Evolutionary conservation across 371 early-diverging fungal species (phyloP).

Genomic region (Mucor sp.): DNA sequence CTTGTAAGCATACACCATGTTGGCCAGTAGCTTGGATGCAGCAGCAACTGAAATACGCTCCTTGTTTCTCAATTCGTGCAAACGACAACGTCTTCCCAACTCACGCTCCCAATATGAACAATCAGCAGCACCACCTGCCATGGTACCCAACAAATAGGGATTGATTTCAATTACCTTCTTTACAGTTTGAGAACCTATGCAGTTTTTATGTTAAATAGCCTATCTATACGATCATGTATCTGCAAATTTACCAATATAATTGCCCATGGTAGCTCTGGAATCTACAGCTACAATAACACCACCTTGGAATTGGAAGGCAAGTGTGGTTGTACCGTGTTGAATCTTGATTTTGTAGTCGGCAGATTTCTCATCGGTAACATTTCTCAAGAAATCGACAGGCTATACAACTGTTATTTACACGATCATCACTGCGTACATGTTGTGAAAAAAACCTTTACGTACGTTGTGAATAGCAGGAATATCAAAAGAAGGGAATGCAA

Average conservation of each 20-base stretch:
- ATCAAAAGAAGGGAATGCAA: conserved; percentile 74
- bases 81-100: conserved; percentile 94
- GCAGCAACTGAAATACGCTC: conserved; percentile 98
- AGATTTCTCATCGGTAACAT: conserved; percentile 61
- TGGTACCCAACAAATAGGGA: conserved; percentile 98
- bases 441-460: conserved; percentile 9
- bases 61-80: conserved; percentile 97
- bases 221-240: not conserved
- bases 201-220: not conserved
- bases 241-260: conserved; percentile 84
- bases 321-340: conserved; percentile 99
- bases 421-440: not conserved
- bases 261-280: conserved; percentile 98
- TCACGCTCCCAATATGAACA: conserved; percentile 99
- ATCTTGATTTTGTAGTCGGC: conserved; percentile 79
- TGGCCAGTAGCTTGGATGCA: conserved; percentile 97
- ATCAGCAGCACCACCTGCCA: conserved; percentile 99
- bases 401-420: conserved; percentile 23
- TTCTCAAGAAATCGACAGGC: conserved; percentile 69
- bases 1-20: conserved; percentile 98
- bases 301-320: conserved; percentile 97
- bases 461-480: conserved; percentile 77
- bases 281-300: conserved; percentile 99
- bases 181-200: conserved; percentile 93
- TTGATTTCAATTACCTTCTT: conserved; percentile 99